Percentiles rank a stretch among this genome's conserved stretches.
Evolutionary conservation across 2,329 filamentous ascomycete genomes (phyloP).

Genomic region (Bipolaris zeicola): DNA sequence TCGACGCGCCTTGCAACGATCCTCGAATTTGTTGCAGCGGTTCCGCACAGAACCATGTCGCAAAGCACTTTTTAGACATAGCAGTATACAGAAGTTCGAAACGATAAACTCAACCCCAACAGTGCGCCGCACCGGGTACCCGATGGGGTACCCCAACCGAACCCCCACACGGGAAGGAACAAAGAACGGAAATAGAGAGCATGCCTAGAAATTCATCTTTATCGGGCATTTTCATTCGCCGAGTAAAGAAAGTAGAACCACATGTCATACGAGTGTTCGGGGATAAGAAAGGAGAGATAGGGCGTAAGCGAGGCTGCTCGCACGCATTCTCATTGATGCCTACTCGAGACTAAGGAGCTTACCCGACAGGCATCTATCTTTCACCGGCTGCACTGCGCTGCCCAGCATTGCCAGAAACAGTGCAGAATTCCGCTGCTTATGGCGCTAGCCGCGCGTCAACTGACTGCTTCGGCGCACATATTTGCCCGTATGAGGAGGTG

Average conservation of each 20-base stretch:
- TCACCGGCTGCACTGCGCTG: neutral
- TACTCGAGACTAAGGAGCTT: neutral
- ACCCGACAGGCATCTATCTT: neutral
- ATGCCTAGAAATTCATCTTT: conserved; percentile 59
- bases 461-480: neutral
- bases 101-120: too few species aligned
- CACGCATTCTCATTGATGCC: conserved; percentile 27
- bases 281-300: conserved; percentile 50
- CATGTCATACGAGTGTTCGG: neutral
- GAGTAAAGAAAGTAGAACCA: conserved; percentile 50
- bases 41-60: too few species aligned
- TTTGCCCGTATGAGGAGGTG: neutral
- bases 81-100: too few species aligned
- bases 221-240: conserved; percentile 61
- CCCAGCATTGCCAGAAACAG: neutral
- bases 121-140: too few species aligned
- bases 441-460: neutral
- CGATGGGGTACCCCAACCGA: too few species aligned
- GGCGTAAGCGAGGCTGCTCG: conserved; percentile 16
- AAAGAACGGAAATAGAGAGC: conserved; percentile 44
- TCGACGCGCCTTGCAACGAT: too few species aligned
- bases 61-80: too few species aligned
- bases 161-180: too few species aligned
- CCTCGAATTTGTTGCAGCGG: too few species aligned
- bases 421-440: neutral